Conservation (phyloP, 495 filamentous ascomycete genomes). For the Talaromyces stipitatus region DNA sequence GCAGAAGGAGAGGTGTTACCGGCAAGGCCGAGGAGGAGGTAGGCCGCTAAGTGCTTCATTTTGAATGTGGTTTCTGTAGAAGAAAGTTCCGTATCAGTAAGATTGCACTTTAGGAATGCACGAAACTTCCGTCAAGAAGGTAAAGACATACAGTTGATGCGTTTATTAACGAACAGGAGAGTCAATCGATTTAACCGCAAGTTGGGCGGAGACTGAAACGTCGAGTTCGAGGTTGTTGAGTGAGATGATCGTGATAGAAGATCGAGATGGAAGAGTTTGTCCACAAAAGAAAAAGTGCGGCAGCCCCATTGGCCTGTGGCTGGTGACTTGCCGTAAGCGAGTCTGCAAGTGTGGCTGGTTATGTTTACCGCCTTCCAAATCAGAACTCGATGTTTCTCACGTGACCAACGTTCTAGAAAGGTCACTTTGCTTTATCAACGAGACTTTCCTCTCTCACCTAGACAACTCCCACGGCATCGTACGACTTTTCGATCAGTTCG, state of each 20-base stretch:
- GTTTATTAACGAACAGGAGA: conserved; percentile 62
- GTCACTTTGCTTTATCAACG: neutral
- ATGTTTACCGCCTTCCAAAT: conserved; percentile 16
- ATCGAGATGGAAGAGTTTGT: conserved; percentile 11
- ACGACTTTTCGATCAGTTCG: neutral
- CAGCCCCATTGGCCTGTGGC: too few species aligned
- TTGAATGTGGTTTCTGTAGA: conserved; percentile 36
- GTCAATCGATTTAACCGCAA: conserved; percentile 92
- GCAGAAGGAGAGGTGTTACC: conserved; percentile 88
- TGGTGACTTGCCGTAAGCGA: conserved; percentile 8
- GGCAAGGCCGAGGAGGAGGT: conserved; percentile 90
- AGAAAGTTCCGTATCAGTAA: neutral
- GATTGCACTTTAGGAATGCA: neutral
- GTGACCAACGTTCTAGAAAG: conserved; percentile 6
- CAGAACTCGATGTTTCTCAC: conserved; percentile 7
- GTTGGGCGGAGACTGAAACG: conserved; percentile 81
- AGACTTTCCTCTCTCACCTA: neutral
- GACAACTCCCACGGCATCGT: neutral
- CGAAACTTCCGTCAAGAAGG: neutral
- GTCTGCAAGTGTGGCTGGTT: conserved; percentile 29
- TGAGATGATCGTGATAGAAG: conserved; percentile 20
- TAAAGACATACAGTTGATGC: neutral
- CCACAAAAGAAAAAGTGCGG: conserved; percentile 38
- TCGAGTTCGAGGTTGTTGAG: conserved; percentile 52
- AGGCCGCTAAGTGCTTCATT: conserved; percentile 99